These are phyloP conservation scores for Pseudophaeomoniella oleicola DNA, from an alignment of 2,329 filamentous ascomycete species.

Conservation along the genomic window DNA sequence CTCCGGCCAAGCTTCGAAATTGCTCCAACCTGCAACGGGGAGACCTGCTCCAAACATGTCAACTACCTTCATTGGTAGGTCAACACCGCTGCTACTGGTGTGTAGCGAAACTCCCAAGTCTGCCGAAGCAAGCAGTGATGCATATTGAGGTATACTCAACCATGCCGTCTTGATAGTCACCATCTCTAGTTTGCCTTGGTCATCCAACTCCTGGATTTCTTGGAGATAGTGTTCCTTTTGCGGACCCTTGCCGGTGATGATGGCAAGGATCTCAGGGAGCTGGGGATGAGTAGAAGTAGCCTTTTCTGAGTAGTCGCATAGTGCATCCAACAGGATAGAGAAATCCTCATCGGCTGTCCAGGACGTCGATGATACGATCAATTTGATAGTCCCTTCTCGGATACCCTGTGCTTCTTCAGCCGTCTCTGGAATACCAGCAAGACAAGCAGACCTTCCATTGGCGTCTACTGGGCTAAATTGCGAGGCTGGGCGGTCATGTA, in stretches of 20 bases:
- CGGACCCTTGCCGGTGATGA: constrained; percentile 91
- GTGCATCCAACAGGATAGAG: constrained; percentile 65
- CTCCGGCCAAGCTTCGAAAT: constrained; percentile 79
- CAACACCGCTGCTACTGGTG: constrained; percentile 84
- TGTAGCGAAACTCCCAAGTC: constrained; percentile 86
- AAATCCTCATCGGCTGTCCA: constrained; percentile 98
- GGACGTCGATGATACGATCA: constrained; percentile 86
- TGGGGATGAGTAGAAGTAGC: constrained; percentile 27
- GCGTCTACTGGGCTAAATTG: constrained; percentile 60
- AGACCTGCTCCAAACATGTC: constrained; percentile 96
- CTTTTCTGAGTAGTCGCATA: constrained; percentile 55
- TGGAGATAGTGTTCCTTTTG: constrained; percentile 60
- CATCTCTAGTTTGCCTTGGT: constrained; percentile 48
- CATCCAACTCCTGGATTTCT: constrained; percentile 47
- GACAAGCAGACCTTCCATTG: constrained; percentile 40
- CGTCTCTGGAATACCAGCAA: constrained; percentile 52
- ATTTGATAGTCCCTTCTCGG: constrained; percentile 40
- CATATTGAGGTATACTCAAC: constrained; percentile 74
- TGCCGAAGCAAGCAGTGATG: constrained; percentile 64
- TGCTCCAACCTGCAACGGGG: constrained; percentile 73
- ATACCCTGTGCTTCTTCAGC: constrained; percentile 44
- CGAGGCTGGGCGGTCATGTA: constrained; percentile 75
- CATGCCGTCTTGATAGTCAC: constrained; percentile 69
- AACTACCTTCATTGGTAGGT: constrained; percentile 97
- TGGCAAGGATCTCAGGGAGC: constrained; percentile 58